Percentiles rank a stretch among this genome's conserved stretches.
These are phyloP conservation scores for Murraya paniculata DNA, from an alignment of 345 rosid genomes.

Conservation along the genomic window DNA sequence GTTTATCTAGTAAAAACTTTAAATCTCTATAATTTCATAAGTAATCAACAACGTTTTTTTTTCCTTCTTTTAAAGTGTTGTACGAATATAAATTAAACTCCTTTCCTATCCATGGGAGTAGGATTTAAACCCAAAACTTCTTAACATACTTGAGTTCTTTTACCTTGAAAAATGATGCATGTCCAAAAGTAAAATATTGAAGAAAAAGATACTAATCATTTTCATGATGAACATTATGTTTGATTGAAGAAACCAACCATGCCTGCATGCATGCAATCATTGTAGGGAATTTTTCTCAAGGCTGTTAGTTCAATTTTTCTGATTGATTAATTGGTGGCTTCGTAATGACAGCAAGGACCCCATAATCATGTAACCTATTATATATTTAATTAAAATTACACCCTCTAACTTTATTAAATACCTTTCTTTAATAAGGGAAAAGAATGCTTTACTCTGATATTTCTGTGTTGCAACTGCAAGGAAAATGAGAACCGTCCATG, in stretches of 20 bases:
- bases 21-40: too few relatives aligned
- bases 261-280: neutral
- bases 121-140: too few relatives aligned
- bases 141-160: too few relatives aligned
- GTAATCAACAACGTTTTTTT: too few relatives aligned
- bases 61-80: too few relatives aligned
- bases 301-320: constrained; percentile 7
- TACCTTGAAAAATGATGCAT: too few relatives aligned
- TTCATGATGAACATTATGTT: neutral
- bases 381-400: neutral
- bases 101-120: too few relatives aligned
- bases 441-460: neutral
- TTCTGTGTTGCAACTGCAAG: neutral
- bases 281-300: neutral
- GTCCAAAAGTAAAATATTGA: too few relatives aligned
- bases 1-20: too few relatives aligned
- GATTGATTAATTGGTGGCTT: constrained; percentile 14
- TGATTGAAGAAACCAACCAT: neutral
- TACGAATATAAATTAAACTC: too few relatives aligned
- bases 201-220: neutral
- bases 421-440: too few relatives aligned
- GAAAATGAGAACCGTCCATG: constrained; percentile 30
- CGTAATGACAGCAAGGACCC: constrained; percentile 37
- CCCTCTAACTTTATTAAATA: neutral
- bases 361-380: constrained; percentile 3